Evolutionary conservation across 2,329 filamentous ascomycete species (phyloP).

Genomic region (Sclerotinia spermophila): DNA sequence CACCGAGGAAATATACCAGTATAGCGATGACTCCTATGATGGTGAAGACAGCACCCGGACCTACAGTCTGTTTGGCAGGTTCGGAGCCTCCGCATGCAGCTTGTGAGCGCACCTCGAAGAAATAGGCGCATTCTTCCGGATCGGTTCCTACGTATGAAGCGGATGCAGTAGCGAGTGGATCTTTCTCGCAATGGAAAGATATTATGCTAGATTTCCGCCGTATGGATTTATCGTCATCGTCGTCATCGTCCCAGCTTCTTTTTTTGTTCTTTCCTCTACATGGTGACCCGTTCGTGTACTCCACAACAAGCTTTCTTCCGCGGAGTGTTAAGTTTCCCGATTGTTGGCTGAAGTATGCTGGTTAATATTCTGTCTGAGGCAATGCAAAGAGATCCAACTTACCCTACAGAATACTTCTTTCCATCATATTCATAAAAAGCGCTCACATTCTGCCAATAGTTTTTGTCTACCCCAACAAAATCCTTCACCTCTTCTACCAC

Average conservation of each 20-base stretch:
- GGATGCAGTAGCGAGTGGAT: constrained; percentile 65
- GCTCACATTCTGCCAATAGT: constrained; percentile 68
- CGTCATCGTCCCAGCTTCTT: constrained; percentile 36
- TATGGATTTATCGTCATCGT: constrained; percentile 26
- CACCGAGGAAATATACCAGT: constrained; percentile 84
- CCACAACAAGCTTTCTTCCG: constrained; percentile 71
- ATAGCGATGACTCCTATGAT: constrained; percentile 77
- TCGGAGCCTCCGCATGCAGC: constrained; percentile 71
- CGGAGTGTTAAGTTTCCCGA: constrained; percentile 49
- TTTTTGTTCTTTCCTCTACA: constrained; percentile 52
- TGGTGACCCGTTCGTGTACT: constrained; percentile 73
- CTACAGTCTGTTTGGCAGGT: constrained; percentile 67
- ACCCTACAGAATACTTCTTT: constrained; percentile 73
- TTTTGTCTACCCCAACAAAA: constrained; percentile 61
- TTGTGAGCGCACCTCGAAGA: constrained; percentile 86
- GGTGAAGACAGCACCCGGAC: constrained; percentile 76
- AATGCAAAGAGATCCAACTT: constrained; percentile 36
- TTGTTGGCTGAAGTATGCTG: constrained; percentile 21
- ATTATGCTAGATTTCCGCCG: constrained; percentile 78
- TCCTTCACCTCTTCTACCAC: constrained; percentile 64
- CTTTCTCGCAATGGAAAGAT: constrained; percentile 87
- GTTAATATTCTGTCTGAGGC: constrained; percentile 6
- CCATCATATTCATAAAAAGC: constrained; percentile 68
- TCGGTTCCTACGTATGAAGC: constrained; percentile 80
- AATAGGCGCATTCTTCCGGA: constrained; percentile 88